These are phyloP conservation scores for Phyllosticta citriasiana DNA, from an alignment of 2,329 filamentous ascomycete species.

Conservation along the genomic window DNA sequence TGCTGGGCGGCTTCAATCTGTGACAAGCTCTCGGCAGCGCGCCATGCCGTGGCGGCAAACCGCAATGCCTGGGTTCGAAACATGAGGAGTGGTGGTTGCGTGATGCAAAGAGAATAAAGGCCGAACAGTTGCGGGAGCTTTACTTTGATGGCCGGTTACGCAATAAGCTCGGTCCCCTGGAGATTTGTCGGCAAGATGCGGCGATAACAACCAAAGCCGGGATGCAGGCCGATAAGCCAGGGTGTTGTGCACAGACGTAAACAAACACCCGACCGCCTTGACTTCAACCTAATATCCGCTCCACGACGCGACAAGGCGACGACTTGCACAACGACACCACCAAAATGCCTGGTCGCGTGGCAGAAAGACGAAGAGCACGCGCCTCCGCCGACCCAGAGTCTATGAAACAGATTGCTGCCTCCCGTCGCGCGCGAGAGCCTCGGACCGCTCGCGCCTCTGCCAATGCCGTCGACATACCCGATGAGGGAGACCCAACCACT, in stretches of 20 bases:
- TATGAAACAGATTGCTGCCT: slow-evolving; percentile 32
- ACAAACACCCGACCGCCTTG: slow-evolving; percentile 12
- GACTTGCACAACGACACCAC: background rate
- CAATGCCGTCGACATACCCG: slow-evolving; percentile 44
- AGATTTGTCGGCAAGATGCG: background rate
- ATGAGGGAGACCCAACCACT: slow-evolving; percentile 60
- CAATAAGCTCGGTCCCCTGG: background rate
- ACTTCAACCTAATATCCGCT: background rate
- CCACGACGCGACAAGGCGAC: slow-evolving; percentile 11
- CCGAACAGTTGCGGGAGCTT: background rate
- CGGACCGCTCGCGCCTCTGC: slow-evolving; percentile 32
- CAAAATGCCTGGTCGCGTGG: slow-evolving; percentile 38
- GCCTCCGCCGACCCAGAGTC: slow-evolving; percentile 26
- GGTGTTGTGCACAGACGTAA: background rate
- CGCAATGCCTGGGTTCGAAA: slow-evolving; percentile 58
- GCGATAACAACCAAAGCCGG: background rate
- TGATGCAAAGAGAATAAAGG: background rate
- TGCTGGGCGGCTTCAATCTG: slow-evolving; percentile 42
- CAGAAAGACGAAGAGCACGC: slow-evolving; percentile 28
- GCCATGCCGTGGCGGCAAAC: slow-evolving; percentile 54
- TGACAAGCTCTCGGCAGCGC: slow-evolving; percentile 33
- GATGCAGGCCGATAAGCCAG: background rate
- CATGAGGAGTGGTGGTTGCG: slow-evolving; percentile 39
- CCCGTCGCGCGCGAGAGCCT: slow-evolving; percentile 31
- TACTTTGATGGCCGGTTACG: slow-evolving; percentile 10